Conservation (phyloP, 768 basidiomycete genomes). For the Mycena latifolia region DNA sequence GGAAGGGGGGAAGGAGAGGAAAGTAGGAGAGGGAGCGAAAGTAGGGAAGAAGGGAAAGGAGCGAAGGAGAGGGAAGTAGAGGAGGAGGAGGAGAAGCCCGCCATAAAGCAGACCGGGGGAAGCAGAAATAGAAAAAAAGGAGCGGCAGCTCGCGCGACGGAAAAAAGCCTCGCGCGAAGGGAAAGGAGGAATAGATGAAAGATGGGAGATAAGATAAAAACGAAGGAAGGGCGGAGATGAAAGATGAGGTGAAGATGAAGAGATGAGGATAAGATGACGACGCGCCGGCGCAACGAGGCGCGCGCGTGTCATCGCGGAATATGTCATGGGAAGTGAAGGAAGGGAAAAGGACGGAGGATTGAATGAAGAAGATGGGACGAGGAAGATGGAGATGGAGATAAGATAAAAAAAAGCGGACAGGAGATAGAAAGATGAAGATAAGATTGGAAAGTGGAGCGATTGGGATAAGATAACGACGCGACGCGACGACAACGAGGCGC, state of each 20-base stretch:
- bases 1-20: background rate
- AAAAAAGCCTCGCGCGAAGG: no score
- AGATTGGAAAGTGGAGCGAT: background rate
- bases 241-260: background rate
- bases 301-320: no score
- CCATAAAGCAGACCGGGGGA: no score
- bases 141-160: no score
- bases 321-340: no score
- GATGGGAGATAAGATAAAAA: background rate
- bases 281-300: no score
- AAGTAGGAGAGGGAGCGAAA: no score
- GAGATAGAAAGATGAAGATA: background rate
- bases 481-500: conserved; percentile 1
- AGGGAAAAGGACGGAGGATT: no score
- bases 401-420: background rate
- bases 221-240: background rate
- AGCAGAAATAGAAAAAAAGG: background rate
- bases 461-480: background rate
- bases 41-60: no score
- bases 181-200: background rate
- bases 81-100: no score
- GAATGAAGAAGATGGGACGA: no score
- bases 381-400: background rate
- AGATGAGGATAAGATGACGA: background rate
- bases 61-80: no score